Conservation (phyloP, 441 rosid genomes). For the Bocquillonia castaneifolia region DNA sequence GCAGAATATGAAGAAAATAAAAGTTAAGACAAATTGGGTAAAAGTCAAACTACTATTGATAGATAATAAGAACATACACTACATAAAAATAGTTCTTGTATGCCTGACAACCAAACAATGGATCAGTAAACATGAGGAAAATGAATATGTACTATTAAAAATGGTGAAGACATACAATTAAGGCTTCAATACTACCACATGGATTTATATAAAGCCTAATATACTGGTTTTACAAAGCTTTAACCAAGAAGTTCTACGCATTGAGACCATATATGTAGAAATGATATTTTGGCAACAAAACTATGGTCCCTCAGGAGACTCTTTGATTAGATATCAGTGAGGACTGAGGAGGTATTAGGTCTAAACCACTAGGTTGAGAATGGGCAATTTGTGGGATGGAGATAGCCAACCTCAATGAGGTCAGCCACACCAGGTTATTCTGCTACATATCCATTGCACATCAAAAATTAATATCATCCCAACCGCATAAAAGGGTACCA, state of each 20-base stretch:
- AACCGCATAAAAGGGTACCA: neutral
- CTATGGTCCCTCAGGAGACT: neutral
- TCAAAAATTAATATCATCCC: neutral
- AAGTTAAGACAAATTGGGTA: slow-evolving; percentile 15
- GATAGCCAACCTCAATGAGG: neutral
- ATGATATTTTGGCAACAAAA: neutral
- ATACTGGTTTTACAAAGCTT: neutral
- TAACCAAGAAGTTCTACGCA: neutral
- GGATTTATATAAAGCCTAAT: neutral
- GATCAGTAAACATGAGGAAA: slow-evolving; percentile 3
- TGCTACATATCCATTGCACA: neutral
- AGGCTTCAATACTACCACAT: neutral
- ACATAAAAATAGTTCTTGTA: neutral
- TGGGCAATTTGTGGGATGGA: neutral
- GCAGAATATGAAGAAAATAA: slow-evolving; percentile 28
- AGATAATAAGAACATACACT: slow-evolving; percentile 1
- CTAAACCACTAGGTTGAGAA: neutral
- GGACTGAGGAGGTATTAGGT: neutral
- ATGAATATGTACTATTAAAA: neutral
- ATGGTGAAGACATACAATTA: neutral
- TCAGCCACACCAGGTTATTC: neutral
- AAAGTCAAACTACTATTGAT: neutral
- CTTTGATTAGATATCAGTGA: neutral
- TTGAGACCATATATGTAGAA: neutral
- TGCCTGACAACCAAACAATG: neutral